Evolutionary conservation across 352 stramenopile genomes (phyloP).

Genomic region (Globisporangium perplexum): DNA sequence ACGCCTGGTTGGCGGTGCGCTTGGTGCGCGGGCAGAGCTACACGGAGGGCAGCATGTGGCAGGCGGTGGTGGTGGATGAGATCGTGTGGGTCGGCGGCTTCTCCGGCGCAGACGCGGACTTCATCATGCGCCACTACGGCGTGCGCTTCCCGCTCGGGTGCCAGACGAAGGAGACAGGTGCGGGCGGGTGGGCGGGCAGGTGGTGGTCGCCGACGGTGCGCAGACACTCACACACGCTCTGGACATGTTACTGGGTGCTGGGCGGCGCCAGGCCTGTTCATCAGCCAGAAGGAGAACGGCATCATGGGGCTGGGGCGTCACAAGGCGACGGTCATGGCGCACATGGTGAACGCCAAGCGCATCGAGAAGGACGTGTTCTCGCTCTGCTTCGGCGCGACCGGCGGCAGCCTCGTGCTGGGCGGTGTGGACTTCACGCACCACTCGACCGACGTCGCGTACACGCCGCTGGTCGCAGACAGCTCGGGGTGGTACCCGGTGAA

Average conservation of each 20-base stretch:
- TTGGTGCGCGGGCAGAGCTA: slow-evolving; percentile 35
- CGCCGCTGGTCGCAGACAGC: slow-evolving; percentile 38
- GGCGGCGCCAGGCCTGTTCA: slow-evolving; percentile 42
- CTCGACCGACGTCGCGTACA: slow-evolving; percentile 54
- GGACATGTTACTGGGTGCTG: neutral
- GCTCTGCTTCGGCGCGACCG: slow-evolving; percentile 66
- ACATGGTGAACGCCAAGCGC: slow-evolving; percentile 53
- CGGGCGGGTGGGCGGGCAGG: neutral
- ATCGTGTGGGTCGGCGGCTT: slow-evolving; percentile 72
- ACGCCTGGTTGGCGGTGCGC: no score
- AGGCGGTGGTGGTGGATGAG: slow-evolving; percentile 74
- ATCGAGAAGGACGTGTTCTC: slow-evolving; percentile 70
- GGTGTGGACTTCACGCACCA: slow-evolving; percentile 76
- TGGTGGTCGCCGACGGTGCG: neutral
- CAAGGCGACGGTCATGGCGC: slow-evolving; percentile 54
- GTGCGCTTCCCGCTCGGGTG: slow-evolving; percentile 82
- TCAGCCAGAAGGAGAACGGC: slow-evolving; percentile 74
- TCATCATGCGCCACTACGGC: slow-evolving; percentile 47
- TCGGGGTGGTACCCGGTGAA: slow-evolving; percentile 76
- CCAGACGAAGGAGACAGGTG: slow-evolving; percentile 62
- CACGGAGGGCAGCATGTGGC: slow-evolving; percentile 84
- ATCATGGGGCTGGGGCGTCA: slow-evolving; percentile 82
- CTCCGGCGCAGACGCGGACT: slow-evolving; percentile 27
- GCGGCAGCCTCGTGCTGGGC: slow-evolving; percentile 74
- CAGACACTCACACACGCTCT: neutral